Percentiles rank a stretch among this genome's conserved stretches.
phyloP scores from a whole-genome alignment of 1,284 basidiomycete species.

The Rhizoctonia solani region DNA sequence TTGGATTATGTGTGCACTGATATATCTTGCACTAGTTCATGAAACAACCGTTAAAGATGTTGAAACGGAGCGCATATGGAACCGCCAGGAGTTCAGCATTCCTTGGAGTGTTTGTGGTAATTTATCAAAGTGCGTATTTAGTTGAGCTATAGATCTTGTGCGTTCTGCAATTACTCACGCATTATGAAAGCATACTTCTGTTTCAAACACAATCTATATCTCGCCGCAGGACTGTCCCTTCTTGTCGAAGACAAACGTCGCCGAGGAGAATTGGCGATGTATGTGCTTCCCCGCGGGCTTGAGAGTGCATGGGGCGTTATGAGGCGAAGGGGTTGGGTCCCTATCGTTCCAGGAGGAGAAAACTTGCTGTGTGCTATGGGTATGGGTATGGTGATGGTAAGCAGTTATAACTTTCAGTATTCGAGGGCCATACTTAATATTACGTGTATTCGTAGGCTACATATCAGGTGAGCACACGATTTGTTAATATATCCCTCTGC shows the following conservation, averaged over 20 bases:
- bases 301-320: constrained; percentile 87
- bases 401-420: constrained; percentile 40
- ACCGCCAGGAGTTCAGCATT: constrained; percentile 88
- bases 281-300: constrained; percentile 88
- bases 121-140: constrained; percentile 70
- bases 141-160: not conserved
- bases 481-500: constrained; percentile 11
- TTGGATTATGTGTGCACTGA: too few relatives aligned
- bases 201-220: constrained; percentile 51
- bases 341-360: constrained; percentile 64
- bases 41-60: constrained; percentile 64
- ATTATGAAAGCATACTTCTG: constrained; percentile 69
- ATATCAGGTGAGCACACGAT: constrained; percentile 51
- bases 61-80: constrained; percentile 68
- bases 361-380: constrained; percentile 66
- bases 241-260: constrained; percentile 86
- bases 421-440: constrained; percentile 41
- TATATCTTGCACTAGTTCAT: constrained; percentile 51
- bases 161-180: not conserved
- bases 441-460: constrained; percentile 50
- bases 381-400: constrained; percentile 91
- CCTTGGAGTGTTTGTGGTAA: constrained; percentile 80
- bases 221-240: constrained; percentile 68
- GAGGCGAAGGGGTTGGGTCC: constrained; percentile 75
- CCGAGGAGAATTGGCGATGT: constrained; percentile 89